Base-by-base conservation (phyloP, 768 basidiomycete species). In the Leccinum uliginosum region DNA sequence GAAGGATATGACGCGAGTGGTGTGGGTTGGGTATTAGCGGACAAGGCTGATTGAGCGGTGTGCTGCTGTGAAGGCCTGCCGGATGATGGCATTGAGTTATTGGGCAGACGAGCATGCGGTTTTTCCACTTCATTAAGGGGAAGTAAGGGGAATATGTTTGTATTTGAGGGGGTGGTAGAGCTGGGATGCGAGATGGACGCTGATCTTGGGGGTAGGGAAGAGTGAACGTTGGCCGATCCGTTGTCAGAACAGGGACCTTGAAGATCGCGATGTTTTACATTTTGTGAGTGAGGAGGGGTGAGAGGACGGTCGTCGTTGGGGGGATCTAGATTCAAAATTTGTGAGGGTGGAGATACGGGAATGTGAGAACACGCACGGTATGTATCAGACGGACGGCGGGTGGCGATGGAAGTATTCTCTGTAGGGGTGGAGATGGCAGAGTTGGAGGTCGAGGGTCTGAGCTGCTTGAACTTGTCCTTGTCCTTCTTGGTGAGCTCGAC, bases 401-500 rank as follows among this genome's bases (percentile, higher is more conserved):
- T 11, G 40, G n/a, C 2, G 40, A 55, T 26, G 12, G 19, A 24
- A 45, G 19, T 24, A 15, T 2, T 64, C 71, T 56, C 26, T 43
- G 35, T 67, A 64, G 15, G 66, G 68, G 46, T 78, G 75, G 15
- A 57, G 32, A 24, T 40, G n/a, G 38, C 40, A 43, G 62, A 53
- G 5, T 52, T 72, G 54, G 71, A 72, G 29, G 51, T 14, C 8
- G 67, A 72, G 1, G 66, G 60, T 27, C 62, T 59, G 9, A 59
- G 40, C 15, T 54, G 35, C 43, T 24, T 70, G 12, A 54, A 38
- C 44, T 57, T 45, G 50, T 62, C 67, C 60, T 54, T 71, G 15
- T 67, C 71, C 56, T 65, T 74, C 60, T 62, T 72, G 23, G 57
- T 29, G 32, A 68, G 56, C 77, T 87, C 76, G 79, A 74, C 46